Conservation (phyloP, 768 basidiomycete genomes). For the Sistotremastrum niveocremeum region DNA sequence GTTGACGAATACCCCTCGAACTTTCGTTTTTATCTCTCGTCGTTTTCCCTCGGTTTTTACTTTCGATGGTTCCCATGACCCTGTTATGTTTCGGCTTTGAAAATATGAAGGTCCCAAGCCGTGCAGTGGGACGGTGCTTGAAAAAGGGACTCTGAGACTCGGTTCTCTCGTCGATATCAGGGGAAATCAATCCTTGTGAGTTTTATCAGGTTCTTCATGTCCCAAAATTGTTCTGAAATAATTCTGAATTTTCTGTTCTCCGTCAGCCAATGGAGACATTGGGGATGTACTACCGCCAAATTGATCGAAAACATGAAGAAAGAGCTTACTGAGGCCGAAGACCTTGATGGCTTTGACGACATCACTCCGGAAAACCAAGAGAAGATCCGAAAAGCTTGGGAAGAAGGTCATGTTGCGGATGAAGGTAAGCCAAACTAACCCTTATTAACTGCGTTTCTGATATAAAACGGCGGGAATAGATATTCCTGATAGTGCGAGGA, state of each 20-base stretch:
- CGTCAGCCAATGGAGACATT: constrained; percentile 74
- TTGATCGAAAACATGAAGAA: constrained; percentile 63
- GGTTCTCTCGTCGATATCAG: constrained; percentile 64
- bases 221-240: background rate
- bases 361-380: constrained; percentile 56
- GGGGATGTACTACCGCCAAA: constrained; percentile 70
- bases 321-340: constrained; percentile 39
- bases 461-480: constrained; percentile 22
- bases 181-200: constrained; percentile 57
- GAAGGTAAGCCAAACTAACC: constrained; percentile 19
- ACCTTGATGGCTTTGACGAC: constrained; percentile 79
- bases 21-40: constrained; percentile 1
- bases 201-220: background rate
- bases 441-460: too few species aligned
- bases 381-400: constrained; percentile 58
- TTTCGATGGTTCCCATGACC: constrained; percentile 6
- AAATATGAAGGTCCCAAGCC: constrained; percentile 55
- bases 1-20: constrained; percentile 2
- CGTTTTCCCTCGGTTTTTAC: constrained; percentile 11
- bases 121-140: constrained; percentile 54
- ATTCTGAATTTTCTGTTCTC: background rate
- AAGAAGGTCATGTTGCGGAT: constrained; percentile 63
- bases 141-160: constrained; percentile 59
- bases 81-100: constrained; percentile 6
- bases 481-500: constrained; percentile 60